Percentiles rank a stretch among this genome's conserved stretches.
These are phyloP conservation scores for Isoetes engelmannii DNA, from an alignment of 83 land plant species.

Conservation along the genomic window DNA sequence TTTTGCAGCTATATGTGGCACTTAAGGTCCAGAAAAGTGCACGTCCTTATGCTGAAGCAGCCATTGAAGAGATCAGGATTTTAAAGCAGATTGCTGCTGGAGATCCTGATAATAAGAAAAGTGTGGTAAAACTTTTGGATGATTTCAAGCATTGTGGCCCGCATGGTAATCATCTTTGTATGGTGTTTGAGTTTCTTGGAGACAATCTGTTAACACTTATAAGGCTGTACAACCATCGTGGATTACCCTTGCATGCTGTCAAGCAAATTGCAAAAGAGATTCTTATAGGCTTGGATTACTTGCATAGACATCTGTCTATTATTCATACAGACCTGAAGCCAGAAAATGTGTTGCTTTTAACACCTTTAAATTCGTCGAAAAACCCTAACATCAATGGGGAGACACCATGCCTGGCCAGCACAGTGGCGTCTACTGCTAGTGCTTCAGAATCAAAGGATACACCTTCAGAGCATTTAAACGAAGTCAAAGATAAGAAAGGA, in stretches of 20 bases:
- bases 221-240: constrained; percentile 26
- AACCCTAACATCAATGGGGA: neutral
- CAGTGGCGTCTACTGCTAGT: neutral
- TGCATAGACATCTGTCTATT: constrained; percentile 27
- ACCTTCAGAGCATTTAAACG: neutral
- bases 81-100: constrained; percentile 20
- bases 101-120: constrained; percentile 18
- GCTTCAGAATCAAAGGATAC: neutral
- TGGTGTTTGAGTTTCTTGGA: constrained; percentile 38
- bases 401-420: neutral
- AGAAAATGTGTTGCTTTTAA: constrained; percentile 28
- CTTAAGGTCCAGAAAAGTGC: constrained; percentile 35
- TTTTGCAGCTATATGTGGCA: constrained; percentile 22
- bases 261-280: constrained; percentile 24
- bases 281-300: constrained; percentile 26
- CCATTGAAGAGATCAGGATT: constrained; percentile 30
- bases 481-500: neutral
- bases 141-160: constrained; percentile 28
- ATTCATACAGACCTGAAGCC: constrained; percentile 41
- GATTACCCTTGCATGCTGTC: constrained; percentile 25
- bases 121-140: constrained; percentile 29
- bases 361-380: constrained; percentile 14
- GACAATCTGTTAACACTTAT: constrained; percentile 32
- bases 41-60: constrained; percentile 27
- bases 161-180: constrained; percentile 27